Evolutionary conservation across 257 asterid species (phyloP).

Genomic region (Nicotiana undulata): DNA sequence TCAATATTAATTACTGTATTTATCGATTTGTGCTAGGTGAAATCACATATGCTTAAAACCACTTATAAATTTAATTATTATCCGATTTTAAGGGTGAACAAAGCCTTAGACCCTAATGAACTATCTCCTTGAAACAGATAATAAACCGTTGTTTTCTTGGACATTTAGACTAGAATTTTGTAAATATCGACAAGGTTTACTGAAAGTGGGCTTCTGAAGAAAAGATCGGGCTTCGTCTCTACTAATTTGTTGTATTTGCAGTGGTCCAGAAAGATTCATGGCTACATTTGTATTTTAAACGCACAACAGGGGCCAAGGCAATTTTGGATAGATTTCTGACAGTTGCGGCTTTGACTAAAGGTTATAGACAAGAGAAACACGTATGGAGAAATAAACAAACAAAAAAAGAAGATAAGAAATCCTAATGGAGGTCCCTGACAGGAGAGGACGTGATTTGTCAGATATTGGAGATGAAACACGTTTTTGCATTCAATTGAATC

Average conservation of each 20-base stretch:
- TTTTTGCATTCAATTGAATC: neutral
- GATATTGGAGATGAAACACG: neutral
- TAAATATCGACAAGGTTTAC: no score
- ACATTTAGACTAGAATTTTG: neutral
- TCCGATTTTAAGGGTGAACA: no score
- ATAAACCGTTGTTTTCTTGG: neutral
- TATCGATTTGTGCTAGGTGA: no score
- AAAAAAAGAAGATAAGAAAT: neutral
- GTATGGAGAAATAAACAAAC: neutral
- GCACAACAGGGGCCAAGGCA: neutral
- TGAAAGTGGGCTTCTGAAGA: neutral
- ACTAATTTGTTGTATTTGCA: neutral
- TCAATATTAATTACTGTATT: no score
- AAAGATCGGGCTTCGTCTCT: neutral
- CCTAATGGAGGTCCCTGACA: neutral
- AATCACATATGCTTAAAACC: no score
- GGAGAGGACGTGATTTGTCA: neutral
- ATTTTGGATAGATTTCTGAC: neutral
- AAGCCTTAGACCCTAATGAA: no score
- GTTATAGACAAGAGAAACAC: neutral
- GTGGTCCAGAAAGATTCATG: neutral
- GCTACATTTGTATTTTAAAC: neutral
- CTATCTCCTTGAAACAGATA: no score
- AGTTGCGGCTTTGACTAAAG: neutral
- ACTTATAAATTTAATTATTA: no score